These are phyloP conservation scores for Kwoniella bestiolae DNA, from an alignment of 768 basidiomycete species.

Conservation along the genomic window DNA sequence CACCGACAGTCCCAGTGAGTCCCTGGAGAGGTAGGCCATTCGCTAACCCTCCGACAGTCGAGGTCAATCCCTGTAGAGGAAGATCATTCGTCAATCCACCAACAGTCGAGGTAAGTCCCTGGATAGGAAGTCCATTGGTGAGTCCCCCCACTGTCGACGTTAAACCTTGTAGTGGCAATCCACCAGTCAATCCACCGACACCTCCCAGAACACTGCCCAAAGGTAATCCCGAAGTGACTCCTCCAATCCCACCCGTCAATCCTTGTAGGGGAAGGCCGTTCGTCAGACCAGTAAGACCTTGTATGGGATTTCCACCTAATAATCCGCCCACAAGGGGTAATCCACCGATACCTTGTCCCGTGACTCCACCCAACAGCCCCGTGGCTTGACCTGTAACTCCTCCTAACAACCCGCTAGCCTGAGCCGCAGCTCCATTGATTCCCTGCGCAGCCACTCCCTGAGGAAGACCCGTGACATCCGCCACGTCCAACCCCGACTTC, in stretches of 20 bases:
- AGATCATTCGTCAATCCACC: constrained; percentile 8
- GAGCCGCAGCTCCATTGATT: neutral
- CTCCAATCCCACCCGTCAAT: constrained; percentile 12
- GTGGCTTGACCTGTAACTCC: neutral
- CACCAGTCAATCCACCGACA: constrained; percentile 9
- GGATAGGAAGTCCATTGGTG: constrained; percentile 4
- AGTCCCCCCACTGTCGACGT: constrained; percentile 6
- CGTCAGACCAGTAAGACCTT: constrained; percentile 13
- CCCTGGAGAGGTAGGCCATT: constrained; percentile 4
- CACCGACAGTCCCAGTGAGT: constrained; percentile 6
- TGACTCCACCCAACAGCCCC: neutral
- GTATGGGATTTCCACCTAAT: constrained; percentile 4
- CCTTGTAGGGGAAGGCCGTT: constrained; percentile 16
- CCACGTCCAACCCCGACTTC: neutral
- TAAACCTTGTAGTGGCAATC: constrained; percentile 4
- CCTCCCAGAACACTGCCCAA: neutral
- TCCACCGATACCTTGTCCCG: neutral
- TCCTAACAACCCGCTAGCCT: neutral
- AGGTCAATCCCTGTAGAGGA: constrained; percentile 12
- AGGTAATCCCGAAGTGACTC: constrained; percentile 1
- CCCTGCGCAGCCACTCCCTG: neutral
- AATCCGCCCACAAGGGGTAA: neutral
- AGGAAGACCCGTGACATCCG: neutral
- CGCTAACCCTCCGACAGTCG: constrained; percentile 8
- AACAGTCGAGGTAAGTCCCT: neutral